phyloP scores from a whole-genome alignment of 106 monocot species.

The Dioscorea alata region DNA sequence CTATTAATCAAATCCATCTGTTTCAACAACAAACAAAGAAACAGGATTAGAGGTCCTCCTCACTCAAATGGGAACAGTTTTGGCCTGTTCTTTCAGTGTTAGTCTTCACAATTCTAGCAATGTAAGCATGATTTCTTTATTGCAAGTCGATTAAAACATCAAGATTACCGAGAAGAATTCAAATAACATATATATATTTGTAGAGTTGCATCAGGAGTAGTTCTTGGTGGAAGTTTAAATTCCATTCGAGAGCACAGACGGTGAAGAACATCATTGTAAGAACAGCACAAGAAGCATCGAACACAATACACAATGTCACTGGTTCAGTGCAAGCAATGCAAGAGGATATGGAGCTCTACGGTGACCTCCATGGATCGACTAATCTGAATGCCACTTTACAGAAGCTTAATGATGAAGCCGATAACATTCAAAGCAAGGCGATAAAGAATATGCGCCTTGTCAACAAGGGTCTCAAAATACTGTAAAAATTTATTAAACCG shows the following conservation, averaged over 20 bases:
- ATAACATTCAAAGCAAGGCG: conserved; percentile 49
- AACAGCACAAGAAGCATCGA: conserved; percentile 55
- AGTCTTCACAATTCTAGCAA: conserved; percentile 41
- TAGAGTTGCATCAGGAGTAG: conserved; percentile 71
- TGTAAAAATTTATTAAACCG: conserved; percentile 45
- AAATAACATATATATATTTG: not conserved
- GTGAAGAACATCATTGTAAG: conserved; percentile 48
- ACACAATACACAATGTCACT: conserved; percentile 67
- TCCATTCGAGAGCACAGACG: conserved; percentile 54
- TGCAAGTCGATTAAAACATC: too few species aligned
- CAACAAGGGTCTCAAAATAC: conserved; percentile 57
- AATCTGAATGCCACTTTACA: conserved; percentile 36
- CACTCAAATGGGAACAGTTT: conserved; percentile 12
- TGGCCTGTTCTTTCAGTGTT: conserved; percentile 31
- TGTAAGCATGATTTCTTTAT: conserved; percentile 40
- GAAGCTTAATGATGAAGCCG: conserved; percentile 48
- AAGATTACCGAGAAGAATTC: too few species aligned
- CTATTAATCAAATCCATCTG: conserved; percentile 17
- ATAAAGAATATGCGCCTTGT: conserved; percentile 33
- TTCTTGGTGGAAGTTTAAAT: conserved; percentile 43
- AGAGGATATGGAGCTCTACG: conserved; percentile 22
- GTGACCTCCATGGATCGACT: conserved; percentile 11
- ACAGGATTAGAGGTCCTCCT: conserved; percentile 15
- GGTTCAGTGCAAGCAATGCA: conserved; percentile 45
- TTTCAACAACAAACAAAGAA: conserved; percentile 15